phyloP scores from a whole-genome alignment of 164 flowering plant species.

The Warburgia ugandensis region DNA sequence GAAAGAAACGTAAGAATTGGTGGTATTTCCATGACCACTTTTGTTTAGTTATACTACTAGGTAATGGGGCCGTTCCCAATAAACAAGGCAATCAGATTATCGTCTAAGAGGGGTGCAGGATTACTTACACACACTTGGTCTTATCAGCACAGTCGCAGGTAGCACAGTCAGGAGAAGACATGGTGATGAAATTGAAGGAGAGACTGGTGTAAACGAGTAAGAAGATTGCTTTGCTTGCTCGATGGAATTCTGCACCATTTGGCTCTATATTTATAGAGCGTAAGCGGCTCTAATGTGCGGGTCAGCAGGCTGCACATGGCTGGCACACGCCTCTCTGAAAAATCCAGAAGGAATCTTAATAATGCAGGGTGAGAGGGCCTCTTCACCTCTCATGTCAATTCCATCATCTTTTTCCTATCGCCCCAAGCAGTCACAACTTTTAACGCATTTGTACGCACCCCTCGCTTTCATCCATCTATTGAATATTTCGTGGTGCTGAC shows the following conservation, averaged over 20 bases:
- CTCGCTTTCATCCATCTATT: not conserved
- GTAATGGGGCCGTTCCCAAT: too few relatives aligned
- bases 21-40: too few relatives aligned
- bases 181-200: slow-evolving; percentile 16
- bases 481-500: too few relatives aligned
- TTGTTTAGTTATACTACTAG: too few relatives aligned
- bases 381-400: slow-evolving; percentile 8
- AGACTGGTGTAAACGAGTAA: not conserved
- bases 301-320: not conserved
- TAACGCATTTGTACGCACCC: not conserved
- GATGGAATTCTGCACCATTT: too few relatives aligned
- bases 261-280: slow-evolving; percentile 8
- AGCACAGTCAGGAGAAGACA: slow-evolving; percentile 59
- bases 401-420: not conserved
- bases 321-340: slow-evolving; percentile 12
- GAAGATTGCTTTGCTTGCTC: not conserved
- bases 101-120: not conserved
- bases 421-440: not conserved
- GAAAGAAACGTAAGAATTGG: too few relatives aligned
- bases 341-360: slow-evolving; percentile 11
- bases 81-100: too few relatives aligned
- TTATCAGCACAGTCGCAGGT: slow-evolving; percentile 81
- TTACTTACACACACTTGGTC: slow-evolving; percentile 52
- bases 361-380: not conserved
- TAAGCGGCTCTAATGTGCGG: not conserved